Evolutionary conservation across 257 asterid genomes (phyloP).

Genomic region (Paulownia fortunei): DNA sequence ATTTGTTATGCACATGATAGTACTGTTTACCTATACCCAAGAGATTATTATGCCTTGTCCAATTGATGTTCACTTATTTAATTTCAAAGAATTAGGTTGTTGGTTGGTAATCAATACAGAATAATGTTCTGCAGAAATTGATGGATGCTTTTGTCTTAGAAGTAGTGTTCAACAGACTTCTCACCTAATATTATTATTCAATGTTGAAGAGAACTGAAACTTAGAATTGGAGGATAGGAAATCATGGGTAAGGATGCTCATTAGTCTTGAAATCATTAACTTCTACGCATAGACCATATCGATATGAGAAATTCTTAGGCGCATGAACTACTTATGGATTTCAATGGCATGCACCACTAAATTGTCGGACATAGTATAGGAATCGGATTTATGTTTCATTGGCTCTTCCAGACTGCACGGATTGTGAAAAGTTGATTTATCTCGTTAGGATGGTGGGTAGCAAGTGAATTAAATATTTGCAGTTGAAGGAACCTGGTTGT

Average conservation of each 20-base stretch:
- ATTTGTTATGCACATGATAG: background rate
- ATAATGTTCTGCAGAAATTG: background rate
- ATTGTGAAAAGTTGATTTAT: background rate
- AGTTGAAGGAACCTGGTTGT: background rate
- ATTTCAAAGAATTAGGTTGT: conserved; percentile 31
- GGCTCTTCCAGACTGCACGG: background rate
- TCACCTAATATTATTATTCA: conserved; percentile 8
- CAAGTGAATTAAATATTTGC: background rate
- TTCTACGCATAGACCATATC: background rate
- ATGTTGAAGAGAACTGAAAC: background rate
- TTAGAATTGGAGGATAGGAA: background rate
- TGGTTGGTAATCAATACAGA: conserved; percentile 27
- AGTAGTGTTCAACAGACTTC: conserved; percentile 1
- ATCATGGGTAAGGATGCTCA: background rate
- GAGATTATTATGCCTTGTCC: background rate
- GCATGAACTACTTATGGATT: background rate
- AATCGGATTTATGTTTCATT: background rate
- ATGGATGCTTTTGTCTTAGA: conserved; percentile 8
- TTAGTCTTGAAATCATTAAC: background rate
- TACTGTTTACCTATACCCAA: background rate
- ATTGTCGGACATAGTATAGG: background rate
- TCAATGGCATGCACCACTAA: background rate
- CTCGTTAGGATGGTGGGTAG: background rate
- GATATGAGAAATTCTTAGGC: background rate
- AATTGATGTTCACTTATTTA: conserved; percentile 2